Base-by-base conservation (phyloP, 768 basidiomycete species). In the Russula sp. region DNA sequence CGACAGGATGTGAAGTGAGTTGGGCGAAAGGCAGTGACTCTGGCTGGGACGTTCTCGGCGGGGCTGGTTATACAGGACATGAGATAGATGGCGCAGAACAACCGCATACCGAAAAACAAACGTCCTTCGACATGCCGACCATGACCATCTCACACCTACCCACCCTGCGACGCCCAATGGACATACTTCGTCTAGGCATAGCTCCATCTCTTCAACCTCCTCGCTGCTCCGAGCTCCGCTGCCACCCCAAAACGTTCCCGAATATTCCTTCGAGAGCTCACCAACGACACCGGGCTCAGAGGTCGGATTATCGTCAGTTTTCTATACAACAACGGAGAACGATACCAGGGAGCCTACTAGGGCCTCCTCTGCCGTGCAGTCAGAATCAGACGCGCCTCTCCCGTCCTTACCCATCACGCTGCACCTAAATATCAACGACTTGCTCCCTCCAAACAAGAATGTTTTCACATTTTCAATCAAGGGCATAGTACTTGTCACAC, bases 361-460 rank as follows among this genome's bases (percentile, higher is more conserved):
- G 53, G 71, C 79, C 13, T 75, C 78, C 14, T 80, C 79, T 44
- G 65, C 75, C 40, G 69, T 64, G 24, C 70, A 73, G 34, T 73
- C 72, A 34, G 68, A 70, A 14, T 62, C 67, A 18, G 40, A 59
- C 8, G 59, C 59, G 16, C 61, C 65, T 14, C 71, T 62, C 36
- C 78, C 82, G 13, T 90, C 89, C 1, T 80, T 79, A 16, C 86
- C 88, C 3, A 79, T 93, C 51, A 89, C 88, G 0, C 74, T 92
- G 10, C 89, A 91, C 71, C 68, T 93, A 64, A 90, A 92, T 71
- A 89, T 92, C 79, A 89, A 89, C 68, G 88, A 92, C 48, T 77
- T 92, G 8, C 78, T 84, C 28, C 82, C 84, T 3, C 83, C 89
- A 10, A 75, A 80, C 32, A 88, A 85, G 74, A 86, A 84, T 63